phyloP scores from a whole-genome alignment of 2,329 filamentous ascomycete genomes.

The Neurospora crassa region DNA sequence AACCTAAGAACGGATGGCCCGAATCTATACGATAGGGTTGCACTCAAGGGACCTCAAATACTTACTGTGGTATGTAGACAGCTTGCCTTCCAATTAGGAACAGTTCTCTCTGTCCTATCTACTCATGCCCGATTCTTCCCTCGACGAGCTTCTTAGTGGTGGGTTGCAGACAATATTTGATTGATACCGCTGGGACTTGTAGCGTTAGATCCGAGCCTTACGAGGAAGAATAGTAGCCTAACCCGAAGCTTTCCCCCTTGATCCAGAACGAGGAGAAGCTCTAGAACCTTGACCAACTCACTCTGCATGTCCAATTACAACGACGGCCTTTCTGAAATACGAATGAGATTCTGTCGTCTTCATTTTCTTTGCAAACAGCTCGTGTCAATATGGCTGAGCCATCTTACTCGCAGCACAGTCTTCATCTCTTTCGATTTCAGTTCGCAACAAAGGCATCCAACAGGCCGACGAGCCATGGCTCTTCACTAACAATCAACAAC shows the following conservation, averaged over 20 bases:
- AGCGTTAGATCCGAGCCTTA: background rate
- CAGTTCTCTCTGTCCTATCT: background rate
- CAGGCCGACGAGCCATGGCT: background rate
- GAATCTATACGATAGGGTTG: background rate
- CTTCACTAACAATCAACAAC: background rate
- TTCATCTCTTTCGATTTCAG: background rate
- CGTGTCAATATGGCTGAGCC: background rate
- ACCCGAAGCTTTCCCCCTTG: background rate
- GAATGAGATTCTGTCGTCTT: background rate
- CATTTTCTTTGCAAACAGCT: background rate
- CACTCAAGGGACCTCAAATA: background rate
- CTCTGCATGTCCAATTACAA: background rate
- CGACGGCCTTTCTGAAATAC: background rate
- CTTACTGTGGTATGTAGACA: background rate
- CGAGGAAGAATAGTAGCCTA: background rate
- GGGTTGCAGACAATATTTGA: background rate
- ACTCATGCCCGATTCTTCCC: background rate
- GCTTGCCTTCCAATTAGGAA: background rate
- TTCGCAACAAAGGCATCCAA: background rate
- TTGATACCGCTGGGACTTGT: background rate
- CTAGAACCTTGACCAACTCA: background rate
- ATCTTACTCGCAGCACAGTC: background rate
- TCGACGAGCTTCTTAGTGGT: background rate
- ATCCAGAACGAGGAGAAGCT: background rate
- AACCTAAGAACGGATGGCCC: too few relatives aligned